These are phyloP conservation scores for Camillea tinctor DNA, from an alignment of 2,329 filamentous ascomycete genomes.

Conservation along the genomic window DNA sequence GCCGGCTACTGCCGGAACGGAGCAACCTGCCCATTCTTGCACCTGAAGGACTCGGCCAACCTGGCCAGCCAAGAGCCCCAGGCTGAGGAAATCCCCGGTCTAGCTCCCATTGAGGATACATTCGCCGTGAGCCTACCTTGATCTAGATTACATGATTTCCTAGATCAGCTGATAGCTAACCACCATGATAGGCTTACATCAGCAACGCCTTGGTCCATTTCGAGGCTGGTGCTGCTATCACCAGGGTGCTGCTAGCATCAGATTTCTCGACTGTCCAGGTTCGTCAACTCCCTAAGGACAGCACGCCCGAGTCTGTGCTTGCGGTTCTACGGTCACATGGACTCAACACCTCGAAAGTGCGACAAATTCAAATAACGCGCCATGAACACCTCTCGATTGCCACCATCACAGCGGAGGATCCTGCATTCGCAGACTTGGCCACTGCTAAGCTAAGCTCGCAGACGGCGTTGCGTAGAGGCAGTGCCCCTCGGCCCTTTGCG, in stretches of 20 bases:
- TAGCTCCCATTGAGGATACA: background rate
- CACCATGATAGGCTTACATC: background rate
- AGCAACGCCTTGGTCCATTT: constrained; percentile 33
- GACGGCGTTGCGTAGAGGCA: background rate
- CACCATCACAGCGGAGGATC: constrained; percentile 26
- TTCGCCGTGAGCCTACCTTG: background rate
- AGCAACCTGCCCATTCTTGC: background rate
- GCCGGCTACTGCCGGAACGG: background rate
- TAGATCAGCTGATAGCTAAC: background rate
- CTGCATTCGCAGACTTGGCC: constrained; percentile 25
- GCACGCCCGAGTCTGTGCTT: constrained; percentile 17
- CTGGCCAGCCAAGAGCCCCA: background rate
- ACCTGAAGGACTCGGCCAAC: background rate
- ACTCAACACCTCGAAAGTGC: constrained; percentile 7
- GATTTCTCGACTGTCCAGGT: constrained; percentile 39
- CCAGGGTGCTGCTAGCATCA: constrained; percentile 30
- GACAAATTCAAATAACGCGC: constrained; percentile 14
- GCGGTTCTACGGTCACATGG: constrained; percentile 18
- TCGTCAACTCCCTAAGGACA: constrained; percentile 24
- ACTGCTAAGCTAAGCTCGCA: constrained; percentile 10
- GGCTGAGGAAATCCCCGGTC: background rate
- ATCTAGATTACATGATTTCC: background rate
- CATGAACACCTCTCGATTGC: constrained; percentile 14
- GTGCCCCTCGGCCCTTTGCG: constrained; percentile 2
- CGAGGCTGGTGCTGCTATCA: constrained; percentile 31